Percentiles rank a stretch among this genome's conserved stretches.
These are phyloP conservation scores for Gentiana macrophylla DNA, from an alignment of 257 asterid species.

Conservation along the genomic window DNA sequence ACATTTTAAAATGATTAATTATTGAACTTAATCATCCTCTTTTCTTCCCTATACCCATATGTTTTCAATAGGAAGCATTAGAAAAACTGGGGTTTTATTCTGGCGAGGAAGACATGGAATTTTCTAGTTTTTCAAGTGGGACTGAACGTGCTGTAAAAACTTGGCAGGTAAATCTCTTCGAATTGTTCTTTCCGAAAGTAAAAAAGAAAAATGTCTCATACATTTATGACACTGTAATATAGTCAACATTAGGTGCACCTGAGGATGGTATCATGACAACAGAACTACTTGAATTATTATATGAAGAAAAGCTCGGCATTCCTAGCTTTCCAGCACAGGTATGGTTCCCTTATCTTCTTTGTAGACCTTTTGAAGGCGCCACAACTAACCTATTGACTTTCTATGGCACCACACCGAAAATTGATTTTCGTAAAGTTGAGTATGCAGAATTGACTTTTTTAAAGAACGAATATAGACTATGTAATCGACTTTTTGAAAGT, in stretches of 20 bases:
- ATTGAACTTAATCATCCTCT: neutral
- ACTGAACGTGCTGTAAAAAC: constrained; percentile 92
- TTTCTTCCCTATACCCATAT: neutral
- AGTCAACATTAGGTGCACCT: constrained; percentile 50
- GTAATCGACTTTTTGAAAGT: too few relatives aligned
- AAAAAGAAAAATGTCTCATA: neutral
- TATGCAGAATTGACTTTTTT: too few relatives aligned
- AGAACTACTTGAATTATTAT: constrained; percentile 53
- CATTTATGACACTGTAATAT: constrained; percentile 4
- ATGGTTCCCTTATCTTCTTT: constrained; percentile 5
- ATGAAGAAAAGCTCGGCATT: constrained; percentile 21
- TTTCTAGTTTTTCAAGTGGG: constrained; percentile 57
- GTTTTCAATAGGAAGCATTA: constrained; percentile 51
- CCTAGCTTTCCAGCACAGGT: constrained; percentile 26
- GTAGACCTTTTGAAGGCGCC: too few relatives aligned
- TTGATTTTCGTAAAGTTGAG: too few relatives aligned
- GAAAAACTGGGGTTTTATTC: constrained; percentile 75
- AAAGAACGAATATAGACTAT: too few relatives aligned
- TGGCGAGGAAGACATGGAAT: constrained; percentile 95
- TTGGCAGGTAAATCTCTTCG: constrained; percentile 71
- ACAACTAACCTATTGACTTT: too few relatives aligned
- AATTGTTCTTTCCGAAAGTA: neutral
- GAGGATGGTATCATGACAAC: constrained; percentile 91
- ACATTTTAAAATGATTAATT: neutral
- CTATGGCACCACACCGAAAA: too few relatives aligned